Evolutionary conservation across 2,329 filamentous ascomycete species (phyloP).

Genomic region (Fusarium pseudocircinatum): DNA sequence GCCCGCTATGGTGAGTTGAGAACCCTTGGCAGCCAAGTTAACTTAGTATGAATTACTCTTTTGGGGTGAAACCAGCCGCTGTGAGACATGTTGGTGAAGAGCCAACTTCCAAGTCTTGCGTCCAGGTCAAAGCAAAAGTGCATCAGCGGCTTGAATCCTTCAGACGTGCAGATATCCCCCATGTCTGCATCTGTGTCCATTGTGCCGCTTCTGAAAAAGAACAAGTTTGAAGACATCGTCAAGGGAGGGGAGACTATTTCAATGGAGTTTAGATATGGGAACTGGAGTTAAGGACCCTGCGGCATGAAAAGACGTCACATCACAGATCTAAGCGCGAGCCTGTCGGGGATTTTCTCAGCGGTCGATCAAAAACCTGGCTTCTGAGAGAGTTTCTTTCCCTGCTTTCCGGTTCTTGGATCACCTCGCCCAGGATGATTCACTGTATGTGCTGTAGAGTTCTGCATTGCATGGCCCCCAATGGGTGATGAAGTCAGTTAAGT

Average conservation of each 20-base stretch:
- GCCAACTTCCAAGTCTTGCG: neutral
- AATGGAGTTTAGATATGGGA: constrained; percentile 30
- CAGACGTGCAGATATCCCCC: neutral
- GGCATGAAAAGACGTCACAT: constrained; percentile 26
- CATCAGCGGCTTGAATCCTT: constrained; percentile 26
- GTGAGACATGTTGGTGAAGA: neutral
- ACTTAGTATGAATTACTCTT: neutral
- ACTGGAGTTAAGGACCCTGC: constrained; percentile 18
- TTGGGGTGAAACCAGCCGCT: constrained; percentile 17
- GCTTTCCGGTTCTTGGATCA: constrained; percentile 2
- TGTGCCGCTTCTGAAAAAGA: neutral
- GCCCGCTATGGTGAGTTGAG: neutral
- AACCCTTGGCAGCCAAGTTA: constrained; percentile 5
- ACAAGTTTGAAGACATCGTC: neutral
- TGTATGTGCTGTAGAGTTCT: neutral
- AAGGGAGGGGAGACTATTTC: neutral
- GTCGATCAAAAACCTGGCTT: neutral
- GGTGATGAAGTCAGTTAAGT: neutral
- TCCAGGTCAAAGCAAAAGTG: neutral
- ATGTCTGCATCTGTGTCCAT: neutral
- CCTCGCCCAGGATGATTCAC: neutral
- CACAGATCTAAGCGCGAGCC: constrained; percentile 12
- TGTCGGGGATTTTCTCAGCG: constrained; percentile 15
- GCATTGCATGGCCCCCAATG: constrained; percentile 18
- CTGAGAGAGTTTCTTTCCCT: constrained; percentile 1